Evolutionary conservation across 208 protist genomes (phyloP), one percentile per base, ranked within the genome.

Genomic region (Trypanosomatidae sp.): DNA sequence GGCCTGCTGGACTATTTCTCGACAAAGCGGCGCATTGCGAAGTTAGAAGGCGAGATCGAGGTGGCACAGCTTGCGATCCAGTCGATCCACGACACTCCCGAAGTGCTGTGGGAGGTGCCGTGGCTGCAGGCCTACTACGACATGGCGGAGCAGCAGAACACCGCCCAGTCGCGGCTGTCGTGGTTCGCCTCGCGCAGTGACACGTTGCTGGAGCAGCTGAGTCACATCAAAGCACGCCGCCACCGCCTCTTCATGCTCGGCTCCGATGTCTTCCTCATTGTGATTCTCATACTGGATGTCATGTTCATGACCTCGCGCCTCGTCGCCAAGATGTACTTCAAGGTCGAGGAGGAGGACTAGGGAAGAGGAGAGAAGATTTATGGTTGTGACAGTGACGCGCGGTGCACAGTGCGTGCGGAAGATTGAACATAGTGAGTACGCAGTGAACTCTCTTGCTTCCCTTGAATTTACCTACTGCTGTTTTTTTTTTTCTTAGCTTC

Each of bases 91-190:
- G 89, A 91, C 71, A 86, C 73, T 25, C 89, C 89, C 0, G 84
- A 88, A 17, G 90, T 93, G 58, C 66, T 93, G 52, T 93, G 89
- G 87, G 84, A 93, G 64, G 90, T 86, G 82, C 73, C 86, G 43
- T 93, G 86, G 84, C 69, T 93, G 41, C 49, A 89, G 59, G 81
- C 75, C 28, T 93, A 85, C 59, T 87, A 89, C 62, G 80, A 90
- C 67, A 56, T 91, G 59, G 68, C 73, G 15, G 86, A 91, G 59
- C 74, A 80, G 52, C 86, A 93, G 68, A 85, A 88, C 68, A 80
- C 86, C 7, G 76, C 79, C 1, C 78, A 87, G 43, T 74, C 86
- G 67, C 79, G 87, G 33, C 71, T 91, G 62, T 72, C 75, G 25
- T 93, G 89, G 85, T 90, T 91, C 46, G 71, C 56, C 43, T 84